Evolutionary conservation across 768 basidiomycete species (phyloP).

Genomic region (Omphalotus guepiniiformis): DNA sequence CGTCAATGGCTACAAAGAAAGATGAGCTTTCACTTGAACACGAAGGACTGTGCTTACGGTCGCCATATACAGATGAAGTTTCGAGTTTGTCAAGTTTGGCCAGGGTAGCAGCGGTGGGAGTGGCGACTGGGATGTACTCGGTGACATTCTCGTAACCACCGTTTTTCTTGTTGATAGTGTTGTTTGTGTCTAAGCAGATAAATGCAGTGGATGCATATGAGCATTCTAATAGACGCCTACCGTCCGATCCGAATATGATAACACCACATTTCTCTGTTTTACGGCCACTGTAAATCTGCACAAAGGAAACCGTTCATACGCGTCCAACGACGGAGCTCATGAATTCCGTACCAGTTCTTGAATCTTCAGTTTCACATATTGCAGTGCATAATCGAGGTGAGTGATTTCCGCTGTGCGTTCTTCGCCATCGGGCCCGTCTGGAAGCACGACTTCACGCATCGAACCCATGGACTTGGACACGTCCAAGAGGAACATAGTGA

Average conservation of each 20-base stretch:
- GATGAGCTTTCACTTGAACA: background rate
- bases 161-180: slow-evolving; percentile 53
- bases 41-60: slow-evolving; percentile 45
- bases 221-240: too few relatives aligned
- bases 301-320: background rate
- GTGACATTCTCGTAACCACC: slow-evolving; percentile 73
- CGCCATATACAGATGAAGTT: slow-evolving; percentile 55
- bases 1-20: slow-evolving; percentile 65
- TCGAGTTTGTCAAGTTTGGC: slow-evolving; percentile 57
- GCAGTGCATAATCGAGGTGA: slow-evolving; percentile 77
- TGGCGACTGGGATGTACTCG: slow-evolving; percentile 65
- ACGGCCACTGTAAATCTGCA: slow-evolving; percentile 82
- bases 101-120: slow-evolving; percentile 63
- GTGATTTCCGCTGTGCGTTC: slow-evolving; percentile 54
- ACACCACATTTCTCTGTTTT: slow-evolving; percentile 96
- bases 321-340: background rate
- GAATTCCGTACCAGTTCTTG: slow-evolving; percentile 75
- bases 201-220: too few relatives aligned
- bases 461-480: slow-evolving; percentile 82
- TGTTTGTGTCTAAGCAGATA: slow-evolving; percentile 56
- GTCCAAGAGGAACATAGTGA: slow-evolving; percentile 88
- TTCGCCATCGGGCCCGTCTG: slow-evolving; percentile 49
- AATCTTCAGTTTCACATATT: slow-evolving; percentile 86
- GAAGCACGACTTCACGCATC: slow-evolving; percentile 50
- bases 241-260: slow-evolving; percentile 80